These are phyloP conservation scores for Fraxinus paxiana DNA, from an alignment of 305 asterid genomes.

Conservation along the genomic window DNA sequence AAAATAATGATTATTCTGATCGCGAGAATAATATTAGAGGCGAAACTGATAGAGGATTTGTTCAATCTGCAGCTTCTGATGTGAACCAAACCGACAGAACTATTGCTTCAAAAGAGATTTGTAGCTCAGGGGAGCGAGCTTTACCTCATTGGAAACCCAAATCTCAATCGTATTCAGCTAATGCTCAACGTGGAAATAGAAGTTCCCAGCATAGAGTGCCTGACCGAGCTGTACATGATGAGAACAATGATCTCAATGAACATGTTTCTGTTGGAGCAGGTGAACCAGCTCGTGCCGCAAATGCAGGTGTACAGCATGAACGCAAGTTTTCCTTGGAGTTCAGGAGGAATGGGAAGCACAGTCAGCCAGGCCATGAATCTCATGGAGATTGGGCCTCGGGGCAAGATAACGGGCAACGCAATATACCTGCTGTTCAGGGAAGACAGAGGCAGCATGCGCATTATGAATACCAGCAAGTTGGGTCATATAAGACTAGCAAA, in stretches of 20 bases:
- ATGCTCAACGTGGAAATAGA: conserved; percentile 44
- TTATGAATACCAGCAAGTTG: conserved; percentile 82
- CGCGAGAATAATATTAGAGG: conserved; percentile 29
- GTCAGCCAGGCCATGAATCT: conserved; percentile 54
- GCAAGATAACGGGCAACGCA: conserved; percentile 42
- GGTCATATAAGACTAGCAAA: conserved; percentile 46
- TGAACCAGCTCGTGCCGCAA: conserved; percentile 34
- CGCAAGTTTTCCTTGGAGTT: conserved; percentile 39
- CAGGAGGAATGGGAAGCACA: conserved; percentile 53
- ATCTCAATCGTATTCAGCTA: conserved; percentile 36
- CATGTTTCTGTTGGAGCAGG: conserved; percentile 38
- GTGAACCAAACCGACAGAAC: conserved; percentile 43
- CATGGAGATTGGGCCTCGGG: conserved; percentile 58
- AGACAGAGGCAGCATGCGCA: conserved; percentile 57
- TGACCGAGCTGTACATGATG: conserved; percentile 27
- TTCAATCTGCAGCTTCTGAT: conserved; percentile 37
- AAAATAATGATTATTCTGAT: conserved; percentile 37
- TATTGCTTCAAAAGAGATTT: conserved; percentile 42
- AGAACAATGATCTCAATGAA: conserved; percentile 24
- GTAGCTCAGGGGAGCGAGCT: conserved; percentile 44
- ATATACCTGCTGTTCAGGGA: conserved; percentile 41
- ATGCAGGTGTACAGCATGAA: conserved; percentile 38
- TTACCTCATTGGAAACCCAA: conserved; percentile 88
- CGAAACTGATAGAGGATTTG: conserved; percentile 39
- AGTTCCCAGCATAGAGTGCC: conserved; percentile 34